These are phyloP conservation scores for Coemansia sp. DNA, from an alignment of 192 early-diverging fungal genomes.

Conservation along the genomic window DNA sequence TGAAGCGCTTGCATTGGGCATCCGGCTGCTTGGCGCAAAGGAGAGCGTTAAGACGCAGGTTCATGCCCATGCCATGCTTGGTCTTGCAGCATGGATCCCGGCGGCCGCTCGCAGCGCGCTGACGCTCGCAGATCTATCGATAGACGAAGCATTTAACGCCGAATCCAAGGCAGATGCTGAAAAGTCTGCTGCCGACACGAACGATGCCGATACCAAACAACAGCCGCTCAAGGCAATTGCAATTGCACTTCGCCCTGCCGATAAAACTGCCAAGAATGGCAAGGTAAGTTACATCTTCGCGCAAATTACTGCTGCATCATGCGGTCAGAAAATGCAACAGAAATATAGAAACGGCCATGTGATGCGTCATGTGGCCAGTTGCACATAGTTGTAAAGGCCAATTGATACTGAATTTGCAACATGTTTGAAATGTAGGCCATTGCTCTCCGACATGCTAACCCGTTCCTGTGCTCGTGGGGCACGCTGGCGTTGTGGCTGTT, in stretches of 20 bases:
- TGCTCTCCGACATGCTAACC: conserved; percentile 37
- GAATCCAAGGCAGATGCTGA: background rate
- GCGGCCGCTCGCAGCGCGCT: conserved; percentile 22
- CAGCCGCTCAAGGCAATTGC: background rate
- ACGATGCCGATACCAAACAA: background rate
- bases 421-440: conserved; percentile 24
- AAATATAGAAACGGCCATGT: conserved; percentile 6
- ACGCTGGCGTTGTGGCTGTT: conserved; percentile 43
- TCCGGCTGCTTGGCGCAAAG: conserved; percentile 20
- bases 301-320: background rate
- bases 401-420: conserved; percentile 6
- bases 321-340: background rate
- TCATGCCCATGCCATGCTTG: conserved; percentile 27
- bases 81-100: conserved; percentile 39
- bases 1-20: conserved; percentile 29
- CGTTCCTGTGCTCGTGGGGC: conserved; percentile 44
- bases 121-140: conserved; percentile 41
- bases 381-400: background rate
- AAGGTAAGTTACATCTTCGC: conserved; percentile 3
- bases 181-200: background rate
- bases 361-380: background rate
- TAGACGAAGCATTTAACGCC: conserved; percentile 21
- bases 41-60: conserved; percentile 21
- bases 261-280: conserved; percentile 1
- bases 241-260: background rate